Conservation (phyloP, 2,329 filamentous ascomycete species). For the Madurella mycetomatis region DNA sequence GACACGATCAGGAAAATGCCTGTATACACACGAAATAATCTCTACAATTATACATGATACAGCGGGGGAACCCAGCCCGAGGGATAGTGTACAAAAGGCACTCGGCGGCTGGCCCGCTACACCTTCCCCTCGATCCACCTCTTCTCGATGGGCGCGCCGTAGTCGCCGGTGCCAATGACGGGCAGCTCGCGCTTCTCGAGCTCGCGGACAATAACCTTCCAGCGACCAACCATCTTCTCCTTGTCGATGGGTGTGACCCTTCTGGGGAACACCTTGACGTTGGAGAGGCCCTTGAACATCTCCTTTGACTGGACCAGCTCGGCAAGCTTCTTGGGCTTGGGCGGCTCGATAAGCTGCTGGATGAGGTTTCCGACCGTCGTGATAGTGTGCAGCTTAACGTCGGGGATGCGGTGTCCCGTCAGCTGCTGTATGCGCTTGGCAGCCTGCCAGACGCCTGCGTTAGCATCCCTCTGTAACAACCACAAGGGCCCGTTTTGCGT, state of each 20-base stretch:
- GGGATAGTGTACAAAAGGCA: background rate
- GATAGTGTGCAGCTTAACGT: constrained; percentile 59
- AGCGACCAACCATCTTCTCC: constrained; percentile 35
- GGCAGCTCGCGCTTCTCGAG: constrained; percentile 32
- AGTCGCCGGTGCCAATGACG: constrained; percentile 29
- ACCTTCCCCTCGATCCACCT: constrained; percentile 26
- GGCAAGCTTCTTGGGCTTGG: constrained; percentile 59
- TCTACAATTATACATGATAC: constrained; percentile 26
- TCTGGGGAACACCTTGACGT: constrained; percentile 63
- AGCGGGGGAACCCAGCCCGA: constrained; percentile 6
- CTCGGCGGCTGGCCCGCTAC: constrained; percentile 3
- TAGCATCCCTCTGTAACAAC: constrained; percentile 1
- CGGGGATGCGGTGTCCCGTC: constrained; percentile 71
- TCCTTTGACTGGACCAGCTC: constrained; percentile 50
- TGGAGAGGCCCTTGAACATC: constrained; percentile 53
- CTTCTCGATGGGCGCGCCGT: constrained; percentile 28
- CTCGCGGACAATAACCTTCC: constrained; percentile 36
- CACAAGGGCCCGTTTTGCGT: background rate
- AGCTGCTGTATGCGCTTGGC: constrained; percentile 76
- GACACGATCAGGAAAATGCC: background rate
- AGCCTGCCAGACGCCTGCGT: constrained; percentile 49
- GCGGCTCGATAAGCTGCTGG: constrained; percentile 47
- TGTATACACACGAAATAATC: constrained; percentile 6
- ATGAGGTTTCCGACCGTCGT: constrained; percentile 53
- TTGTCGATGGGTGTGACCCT: constrained; percentile 59